Conservation (phyloP, 768 basidiomycete genomes). For the Xerocomellus intermedius region DNA sequence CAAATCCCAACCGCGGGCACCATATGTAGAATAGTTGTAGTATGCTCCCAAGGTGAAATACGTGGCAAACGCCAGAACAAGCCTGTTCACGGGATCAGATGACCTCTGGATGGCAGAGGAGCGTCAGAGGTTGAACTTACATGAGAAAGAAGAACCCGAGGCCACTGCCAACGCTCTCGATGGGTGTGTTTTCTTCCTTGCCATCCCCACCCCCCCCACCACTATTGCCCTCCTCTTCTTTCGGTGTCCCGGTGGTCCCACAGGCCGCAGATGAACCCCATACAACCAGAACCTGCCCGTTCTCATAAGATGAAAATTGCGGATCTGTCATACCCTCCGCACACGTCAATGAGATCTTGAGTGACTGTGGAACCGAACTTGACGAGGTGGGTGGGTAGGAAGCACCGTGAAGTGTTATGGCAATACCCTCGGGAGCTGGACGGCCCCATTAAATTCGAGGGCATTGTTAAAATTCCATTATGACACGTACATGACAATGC, state of each 20-base stretch:
- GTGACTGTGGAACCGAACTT: constrained; percentile 48
- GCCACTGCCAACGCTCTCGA: constrained; percentile 59
- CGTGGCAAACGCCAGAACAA: constrained; percentile 56
- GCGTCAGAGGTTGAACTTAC: constrained; percentile 43
- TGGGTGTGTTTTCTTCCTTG: constrained; percentile 28
- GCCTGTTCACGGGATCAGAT: constrained; percentile 41
- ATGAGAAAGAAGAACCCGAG: constrained; percentile 89
- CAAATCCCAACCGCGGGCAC: constrained; percentile 77
- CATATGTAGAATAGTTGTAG: constrained; percentile 86
- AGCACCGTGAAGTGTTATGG: constrained; percentile 55
- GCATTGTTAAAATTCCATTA: not conserved
- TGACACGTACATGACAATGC: constrained; percentile 39
- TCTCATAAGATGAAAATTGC: constrained; percentile 59
- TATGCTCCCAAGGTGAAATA: constrained; percentile 83
- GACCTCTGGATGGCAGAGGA: constrained; percentile 4
- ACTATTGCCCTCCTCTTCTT: constrained; percentile 26
- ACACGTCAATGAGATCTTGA: constrained; percentile 65
- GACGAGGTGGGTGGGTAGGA: constrained; percentile 55
- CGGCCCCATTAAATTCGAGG: constrained; percentile 8
- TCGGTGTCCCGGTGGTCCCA: constrained; percentile 27
- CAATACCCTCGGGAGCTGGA: constrained; percentile 54
- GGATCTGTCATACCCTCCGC: constrained; percentile 43
- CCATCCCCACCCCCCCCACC: constrained; percentile 12
- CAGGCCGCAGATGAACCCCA: constrained; percentile 70
- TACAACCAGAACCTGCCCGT: constrained; percentile 49